Conservation (phyloP, 768 basidiomycete genomes). For the Tubosaeta brunneosetosa region DNA sequence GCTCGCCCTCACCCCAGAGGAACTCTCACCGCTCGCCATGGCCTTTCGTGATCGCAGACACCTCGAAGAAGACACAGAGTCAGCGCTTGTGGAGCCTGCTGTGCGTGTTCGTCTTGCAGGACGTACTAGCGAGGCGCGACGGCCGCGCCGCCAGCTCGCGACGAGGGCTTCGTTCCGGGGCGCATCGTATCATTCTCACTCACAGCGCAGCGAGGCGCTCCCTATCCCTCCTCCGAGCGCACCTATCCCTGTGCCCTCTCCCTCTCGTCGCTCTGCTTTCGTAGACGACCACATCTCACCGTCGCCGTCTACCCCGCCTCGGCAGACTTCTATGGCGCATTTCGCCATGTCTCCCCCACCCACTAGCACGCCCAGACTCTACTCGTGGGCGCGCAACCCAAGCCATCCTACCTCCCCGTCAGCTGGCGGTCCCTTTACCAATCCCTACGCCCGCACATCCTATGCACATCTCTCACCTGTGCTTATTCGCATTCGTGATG, state of each 20-base stretch:
- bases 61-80: constrained; percentile 15
- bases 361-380: constrained; percentile 52
- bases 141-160: constrained; percentile 4
- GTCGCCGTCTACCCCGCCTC: constrained; percentile 32
- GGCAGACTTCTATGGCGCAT: constrained; percentile 20
- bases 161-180: not conserved
- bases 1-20: constrained; percentile 42
- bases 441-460: constrained; percentile 55
- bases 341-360: constrained; percentile 50
- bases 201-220: constrained; percentile 7
- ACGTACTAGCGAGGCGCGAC: constrained; percentile 3
- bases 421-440: constrained; percentile 48
- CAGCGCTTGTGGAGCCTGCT: constrained; percentile 7
- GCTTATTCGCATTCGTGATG: constrained; percentile 43
- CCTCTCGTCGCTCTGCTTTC: constrained; percentile 16
- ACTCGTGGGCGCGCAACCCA: constrained; percentile 45
- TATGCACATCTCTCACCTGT: constrained; percentile 50
- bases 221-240: constrained; percentile 22
- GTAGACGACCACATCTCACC: constrained; percentile 17
- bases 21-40: constrained; percentile 37
- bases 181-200: not conserved
- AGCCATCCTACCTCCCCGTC: constrained; percentile 33
- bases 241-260: constrained; percentile 28
- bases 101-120: constrained; percentile 22
- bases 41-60: constrained; percentile 28